Evolutionary conservation across 1,139 yeast genomes (phyloP), one percentile per base, ranked within the genome.

Genomic region (Pichia sp.): DNA sequence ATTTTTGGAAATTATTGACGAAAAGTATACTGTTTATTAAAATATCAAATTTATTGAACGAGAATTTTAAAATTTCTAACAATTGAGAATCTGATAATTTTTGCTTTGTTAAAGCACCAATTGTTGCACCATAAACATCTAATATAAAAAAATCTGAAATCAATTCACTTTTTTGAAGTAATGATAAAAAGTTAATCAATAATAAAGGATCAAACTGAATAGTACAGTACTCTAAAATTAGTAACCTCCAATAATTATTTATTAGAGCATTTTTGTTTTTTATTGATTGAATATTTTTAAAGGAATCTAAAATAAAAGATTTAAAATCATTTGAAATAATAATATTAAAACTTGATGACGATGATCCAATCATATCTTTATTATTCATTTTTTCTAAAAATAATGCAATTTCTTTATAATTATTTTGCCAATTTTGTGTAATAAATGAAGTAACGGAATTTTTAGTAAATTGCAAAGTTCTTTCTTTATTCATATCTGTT

Each of bases 361-460:
- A 39, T 1, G 57, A 37, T n/a, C 49, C 44, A 4, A 56, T 37
- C 34, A 55, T 53, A 30, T 49, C 62, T 57, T 55, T 67, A 25
- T 58, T 64, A 49, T 56, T 58, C 49, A 71, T 52, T 37, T 67
- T 68, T 28, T 71, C 65, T 26, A 78, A 60, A 55, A 79, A 79
- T 31, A 67, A 68, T 1, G 81, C 71, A 40, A 79, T 66, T 47
- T 68, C 66, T 49, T 69, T 65, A n/a, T 65, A 61, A 32, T 60
- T 54, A 1, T 47, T 39, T 18, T 59, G 52, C 70, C 75, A 68
- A 35, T 70, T 59, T 25, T 61, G 62, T 44, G 74, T 69, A 25
- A 83, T 64, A 52, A 69, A 81, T 10, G 72, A 73, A 52, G 79
- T 81, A n/a, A 82, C 60, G 49, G 66, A 72, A 26, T 69, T 72